Conservation (phyloP, 2,329 filamentous ascomycete species). For the Scedosporium minutisporum region DNA sequence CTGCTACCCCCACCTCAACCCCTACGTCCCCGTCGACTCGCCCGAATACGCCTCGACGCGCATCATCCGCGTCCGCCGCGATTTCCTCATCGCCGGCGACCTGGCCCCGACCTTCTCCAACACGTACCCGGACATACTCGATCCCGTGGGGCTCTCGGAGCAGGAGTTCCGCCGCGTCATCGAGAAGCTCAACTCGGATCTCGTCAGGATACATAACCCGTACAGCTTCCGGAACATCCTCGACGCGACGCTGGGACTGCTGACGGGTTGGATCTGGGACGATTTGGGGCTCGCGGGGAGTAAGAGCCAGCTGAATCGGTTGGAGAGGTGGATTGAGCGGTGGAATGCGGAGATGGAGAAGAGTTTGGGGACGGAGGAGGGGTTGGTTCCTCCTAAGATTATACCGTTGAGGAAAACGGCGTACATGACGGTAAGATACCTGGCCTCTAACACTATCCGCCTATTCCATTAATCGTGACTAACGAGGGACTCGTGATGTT, state of each 20-base stretch:
- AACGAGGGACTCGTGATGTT: background rate
- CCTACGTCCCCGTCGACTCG: slow-evolving; percentile 74
- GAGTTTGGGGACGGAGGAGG: slow-evolving; percentile 39
- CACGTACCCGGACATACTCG: slow-evolving; percentile 89
- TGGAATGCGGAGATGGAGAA: slow-evolving; percentile 72
- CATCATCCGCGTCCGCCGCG: slow-evolving; percentile 81
- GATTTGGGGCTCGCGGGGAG: slow-evolving; percentile 69
- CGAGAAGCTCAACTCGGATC: slow-evolving; percentile 68
- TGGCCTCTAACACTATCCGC: background rate
- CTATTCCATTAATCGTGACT: background rate
- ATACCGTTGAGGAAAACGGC: slow-evolving; percentile 73
- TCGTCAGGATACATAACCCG: slow-evolving; percentile 72
- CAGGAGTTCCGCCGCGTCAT: slow-evolving; percentile 78
- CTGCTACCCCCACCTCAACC: slow-evolving; percentile 87
- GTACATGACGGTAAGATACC: slow-evolving; percentile 64
- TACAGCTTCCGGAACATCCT: slow-evolving; percentile 67
- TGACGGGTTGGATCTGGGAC: slow-evolving; percentile 93
- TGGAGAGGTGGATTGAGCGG: slow-evolving; percentile 75
- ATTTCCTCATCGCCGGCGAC: slow-evolving; percentile 86
- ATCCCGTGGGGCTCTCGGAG: slow-evolving; percentile 72
- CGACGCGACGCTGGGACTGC: slow-evolving; percentile 67
- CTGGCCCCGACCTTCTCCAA: slow-evolving; percentile 90
- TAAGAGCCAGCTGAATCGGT: slow-evolving; percentile 57
- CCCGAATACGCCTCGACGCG: slow-evolving; percentile 68
- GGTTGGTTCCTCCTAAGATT: slow-evolving; percentile 53